Conservation (phyloP, 208 protist genomes). For the Acanthamoeba sp. region DNA sequence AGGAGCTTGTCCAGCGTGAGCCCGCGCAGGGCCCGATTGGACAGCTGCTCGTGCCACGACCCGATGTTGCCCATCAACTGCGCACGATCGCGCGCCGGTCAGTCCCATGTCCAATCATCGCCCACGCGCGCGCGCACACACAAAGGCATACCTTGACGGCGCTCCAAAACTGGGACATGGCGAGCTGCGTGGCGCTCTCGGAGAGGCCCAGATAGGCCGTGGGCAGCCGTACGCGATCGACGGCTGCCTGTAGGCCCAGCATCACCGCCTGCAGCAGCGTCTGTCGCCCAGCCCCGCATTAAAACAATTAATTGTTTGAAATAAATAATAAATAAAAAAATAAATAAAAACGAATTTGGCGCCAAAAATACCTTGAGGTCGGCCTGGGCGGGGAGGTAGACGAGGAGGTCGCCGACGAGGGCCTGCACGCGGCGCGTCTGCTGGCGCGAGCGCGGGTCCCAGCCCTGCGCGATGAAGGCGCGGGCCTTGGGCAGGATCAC, state of each 20-base stretch:
- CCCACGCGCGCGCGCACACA: neutral
- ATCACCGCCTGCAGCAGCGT: neutral
- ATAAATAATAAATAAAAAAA: neutral
- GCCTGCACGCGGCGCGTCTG: constrained; percentile 25
- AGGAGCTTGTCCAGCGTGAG: constrained; percentile 49
- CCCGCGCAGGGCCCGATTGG: constrained; percentile 33
- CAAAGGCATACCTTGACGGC: constrained; percentile 51
- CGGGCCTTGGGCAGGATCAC: neutral
- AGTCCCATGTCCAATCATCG: too few relatives aligned
- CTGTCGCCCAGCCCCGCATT: neutral
- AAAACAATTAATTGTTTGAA: neutral
- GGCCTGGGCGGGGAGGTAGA: neutral
- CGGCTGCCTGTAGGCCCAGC: constrained; percentile 3
- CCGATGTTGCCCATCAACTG: constrained; percentile 68
- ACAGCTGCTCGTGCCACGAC: constrained; percentile 49
- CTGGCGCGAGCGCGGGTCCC: constrained; percentile 36
- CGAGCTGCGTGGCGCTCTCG: neutral
- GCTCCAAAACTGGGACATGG: constrained; percentile 49
- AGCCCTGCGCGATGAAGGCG: neutral
- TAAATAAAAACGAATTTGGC: neutral
- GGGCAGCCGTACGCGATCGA: constrained; percentile 49
- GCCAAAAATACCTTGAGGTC: constrained; percentile 19
- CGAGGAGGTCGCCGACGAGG: constrained; percentile 21
- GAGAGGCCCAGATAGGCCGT: constrained; percentile 52
- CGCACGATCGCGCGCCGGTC: neutral